Conservation (phyloP, 306 rosid species). For the Oxytropis ochrocephala region DNA sequence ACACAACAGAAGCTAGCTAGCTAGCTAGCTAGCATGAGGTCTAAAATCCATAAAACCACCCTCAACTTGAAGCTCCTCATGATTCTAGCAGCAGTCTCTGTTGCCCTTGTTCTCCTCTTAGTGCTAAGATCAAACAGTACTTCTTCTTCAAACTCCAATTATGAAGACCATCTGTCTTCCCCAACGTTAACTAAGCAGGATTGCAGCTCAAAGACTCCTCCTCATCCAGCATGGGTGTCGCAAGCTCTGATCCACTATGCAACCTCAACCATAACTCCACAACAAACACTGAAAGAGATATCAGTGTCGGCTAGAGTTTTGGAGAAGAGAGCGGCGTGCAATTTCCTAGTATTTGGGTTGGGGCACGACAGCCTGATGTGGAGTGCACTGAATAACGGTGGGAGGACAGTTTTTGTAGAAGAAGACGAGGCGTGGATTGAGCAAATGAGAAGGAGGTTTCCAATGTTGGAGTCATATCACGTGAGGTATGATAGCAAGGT, state of each 20-base stretch:
- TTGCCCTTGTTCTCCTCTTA: constrained; percentile 44
- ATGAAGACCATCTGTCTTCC: neutral
- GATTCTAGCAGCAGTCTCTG: constrained; percentile 36
- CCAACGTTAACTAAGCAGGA: no score
- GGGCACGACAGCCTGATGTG: constrained; percentile 93
- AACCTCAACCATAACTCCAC: constrained; percentile 68
- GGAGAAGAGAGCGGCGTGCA: constrained; percentile 57
- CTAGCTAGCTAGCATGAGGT: constrained; percentile 56
- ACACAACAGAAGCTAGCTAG: no score
- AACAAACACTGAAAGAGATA: constrained; percentile 67
- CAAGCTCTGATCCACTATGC: constrained; percentile 63
- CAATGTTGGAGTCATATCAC: constrained; percentile 50
- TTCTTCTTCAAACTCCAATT: neutral
- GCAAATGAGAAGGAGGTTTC: constrained; percentile 44
- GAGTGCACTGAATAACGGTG: constrained; percentile 59
- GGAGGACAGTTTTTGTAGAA: constrained; percentile 59
- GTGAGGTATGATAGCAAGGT: constrained; percentile 60
- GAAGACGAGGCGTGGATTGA: constrained; percentile 74
- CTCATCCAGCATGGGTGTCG: constrained; percentile 43
- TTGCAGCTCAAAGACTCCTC: constrained; percentile 40
- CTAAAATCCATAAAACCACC: constrained; percentile 40
- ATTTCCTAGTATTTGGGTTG: constrained; percentile 69
- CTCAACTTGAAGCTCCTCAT: constrained; percentile 51
- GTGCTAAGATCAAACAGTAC: constrained; percentile 47
- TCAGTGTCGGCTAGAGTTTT: constrained; percentile 46